A percentile compares a stretch with the other conserved stretches of the same genome.
Evolutionary conservation across 192 early-diverging fungal species (phyloP).

Genomic region (Phlyctochytrium bullatum): DNA sequence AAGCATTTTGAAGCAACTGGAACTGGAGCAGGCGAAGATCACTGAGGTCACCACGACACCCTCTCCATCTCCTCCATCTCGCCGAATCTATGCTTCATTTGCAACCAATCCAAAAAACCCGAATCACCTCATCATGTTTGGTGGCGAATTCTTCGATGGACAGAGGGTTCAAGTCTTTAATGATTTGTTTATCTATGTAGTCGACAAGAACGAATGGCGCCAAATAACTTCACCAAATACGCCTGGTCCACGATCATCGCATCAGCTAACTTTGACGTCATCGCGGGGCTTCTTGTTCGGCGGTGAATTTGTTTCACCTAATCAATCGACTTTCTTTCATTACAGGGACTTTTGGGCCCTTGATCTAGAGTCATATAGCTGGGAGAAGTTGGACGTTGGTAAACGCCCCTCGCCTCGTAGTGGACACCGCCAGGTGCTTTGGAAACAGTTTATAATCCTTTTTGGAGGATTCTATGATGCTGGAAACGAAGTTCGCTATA

Average conservation of each 20-base stretch:
- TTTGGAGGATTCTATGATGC: conserved; percentile 67
- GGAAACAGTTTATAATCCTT: conserved; percentile 63
- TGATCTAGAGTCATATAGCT: conserved; percentile 62
- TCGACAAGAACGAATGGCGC: conserved; percentile 71
- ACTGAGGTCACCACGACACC: no score
- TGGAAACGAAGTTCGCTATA: conserved; percentile 37
- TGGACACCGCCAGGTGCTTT: conserved; percentile 63
- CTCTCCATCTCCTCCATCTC: no score
- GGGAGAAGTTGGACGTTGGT: conserved; percentile 66
- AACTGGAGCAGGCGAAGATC: no score
- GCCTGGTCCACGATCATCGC: conserved; percentile 67
- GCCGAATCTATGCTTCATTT: no score
- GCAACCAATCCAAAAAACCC: no score
- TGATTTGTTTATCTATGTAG: conserved; percentile 68
- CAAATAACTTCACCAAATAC: conserved; percentile 59
- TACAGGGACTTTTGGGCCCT: conserved; percentile 74
- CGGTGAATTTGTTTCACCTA: conserved; percentile 60
- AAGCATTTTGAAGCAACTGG: no score
- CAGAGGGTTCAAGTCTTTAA: conserved; percentile 58
- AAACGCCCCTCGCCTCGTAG: conserved; percentile 48
- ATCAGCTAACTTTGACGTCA: conserved; percentile 62
- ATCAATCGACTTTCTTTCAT: conserved; percentile 67
- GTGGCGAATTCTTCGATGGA: conserved; percentile 69
- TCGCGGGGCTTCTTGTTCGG: conserved; percentile 67
- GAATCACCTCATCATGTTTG: no score